Conservation (phyloP, 371 early-diverging fungal species). For the Umbelopsis sp. region DNA sequence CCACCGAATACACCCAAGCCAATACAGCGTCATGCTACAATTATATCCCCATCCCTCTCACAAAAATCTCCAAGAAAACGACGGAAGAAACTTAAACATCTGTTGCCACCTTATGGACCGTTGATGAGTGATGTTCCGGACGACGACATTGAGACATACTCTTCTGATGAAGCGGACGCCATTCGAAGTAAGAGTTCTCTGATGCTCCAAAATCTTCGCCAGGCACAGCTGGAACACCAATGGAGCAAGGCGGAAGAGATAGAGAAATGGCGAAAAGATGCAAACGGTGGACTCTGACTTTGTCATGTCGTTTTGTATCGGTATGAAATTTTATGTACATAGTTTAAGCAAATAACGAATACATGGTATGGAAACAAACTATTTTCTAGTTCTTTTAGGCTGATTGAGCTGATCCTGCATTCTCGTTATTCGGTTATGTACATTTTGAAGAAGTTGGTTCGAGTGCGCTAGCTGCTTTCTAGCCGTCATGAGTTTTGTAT, state of each 20-base stretch:
- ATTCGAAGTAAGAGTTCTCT: background rate
- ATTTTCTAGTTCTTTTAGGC: background rate
- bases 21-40: background rate
- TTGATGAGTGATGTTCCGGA: slow-evolving; percentile 3
- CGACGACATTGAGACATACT: slow-evolving; percentile 5
- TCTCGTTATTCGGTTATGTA: slow-evolving; percentile 51
- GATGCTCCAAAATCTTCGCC: slow-evolving; percentile 1
- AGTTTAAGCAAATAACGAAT: background rate
- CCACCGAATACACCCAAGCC: background rate
- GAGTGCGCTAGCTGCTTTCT: slow-evolving; percentile 50
- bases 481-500: slow-evolving; percentile 53
- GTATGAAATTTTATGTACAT: background rate
- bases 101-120: background rate
- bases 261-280: slow-evolving; percentile 4
- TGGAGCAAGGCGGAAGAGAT: background rate
- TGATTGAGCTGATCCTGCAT: slow-evolving; percentile 33
- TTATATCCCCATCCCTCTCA: background rate
- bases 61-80: background rate
- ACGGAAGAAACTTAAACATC: background rate
- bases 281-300: background rate
- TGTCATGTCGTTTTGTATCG: background rate
- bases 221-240: background rate
- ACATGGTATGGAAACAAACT: background rate
- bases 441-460: slow-evolving; percentile 48
- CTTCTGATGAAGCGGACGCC: slow-evolving; percentile 4